Evolutionary conservation across 1,284 basidiomycete genomes (phyloP), one percentile per base, ranked within the genome.

Genomic region (Marasmius fiardii): DNA sequence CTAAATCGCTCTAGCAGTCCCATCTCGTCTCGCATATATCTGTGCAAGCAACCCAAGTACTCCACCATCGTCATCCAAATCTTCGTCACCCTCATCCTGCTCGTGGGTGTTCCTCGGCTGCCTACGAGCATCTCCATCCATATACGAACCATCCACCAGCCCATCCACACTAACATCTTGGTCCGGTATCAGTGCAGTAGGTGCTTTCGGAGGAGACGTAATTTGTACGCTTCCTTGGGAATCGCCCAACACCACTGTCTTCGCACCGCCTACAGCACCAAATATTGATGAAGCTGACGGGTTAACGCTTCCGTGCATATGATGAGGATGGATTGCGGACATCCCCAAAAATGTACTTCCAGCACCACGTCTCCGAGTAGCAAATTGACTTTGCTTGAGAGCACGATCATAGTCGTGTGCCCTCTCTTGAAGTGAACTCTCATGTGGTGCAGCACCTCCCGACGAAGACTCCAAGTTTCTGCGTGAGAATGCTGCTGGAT

Each of bases 1-100:
- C 61, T 74, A 75, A 61, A 83, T 77, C 39, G 78, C 75, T 50
- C 80, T 74, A 20, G 75, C 72, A 34, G 78, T 79, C 45, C 78
- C 81, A 51, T 84, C 82, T 58, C 76, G 78, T 55, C 81, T 76
- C 53, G 82, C 84, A 67, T 92, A 93, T 51, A 93, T 92, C 72
- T 92, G 85, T 35, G 86, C 84, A 61, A 93, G 66, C 61, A 93
- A 64, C 28, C 86, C 88, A 57, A 92, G 71, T 59, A 93, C 85
- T 16, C 90, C 91, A 1, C 81, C 84, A 62, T 86, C 84, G 62
- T 86, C 81, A 57, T 80, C 79, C 48, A 83, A 67, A 4, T 74
- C 77, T 12, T 86, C 82, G 3, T 83, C 84, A 23, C 82, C 80
- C 54, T 82, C 77, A 51, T 78, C 76, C 31, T 80, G 78, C 41